phyloP scores from a whole-genome alignment of 1,284 basidiomycete species.

The Chalciporus sp. region DNA sequence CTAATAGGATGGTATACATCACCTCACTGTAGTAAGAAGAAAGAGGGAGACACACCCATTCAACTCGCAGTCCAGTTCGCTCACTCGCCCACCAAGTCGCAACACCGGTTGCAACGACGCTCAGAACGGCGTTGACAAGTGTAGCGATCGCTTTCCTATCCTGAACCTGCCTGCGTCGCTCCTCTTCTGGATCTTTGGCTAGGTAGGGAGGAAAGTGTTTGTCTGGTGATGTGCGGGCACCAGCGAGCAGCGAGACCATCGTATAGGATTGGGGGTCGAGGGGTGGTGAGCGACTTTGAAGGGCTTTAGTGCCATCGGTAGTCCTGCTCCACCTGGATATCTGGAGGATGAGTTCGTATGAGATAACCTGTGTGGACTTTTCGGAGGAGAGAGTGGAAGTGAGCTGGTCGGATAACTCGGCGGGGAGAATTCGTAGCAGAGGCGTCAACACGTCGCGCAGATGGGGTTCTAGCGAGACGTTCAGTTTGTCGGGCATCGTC shows the following conservation, averaged over 20 bases:
- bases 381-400: conserved; percentile 33
- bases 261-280: conserved; percentile 58
- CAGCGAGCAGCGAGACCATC: conserved; percentile 77
- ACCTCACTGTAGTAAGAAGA: conserved; percentile 1
- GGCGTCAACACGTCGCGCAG: conserved; percentile 51
- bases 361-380: conserved; percentile 46
- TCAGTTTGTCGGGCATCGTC: conserved; percentile 40
- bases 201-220: conserved; percentile 58
- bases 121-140: conserved; percentile 70
- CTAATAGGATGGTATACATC: conserved; percentile 38
- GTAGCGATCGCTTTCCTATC: conserved; percentile 70
- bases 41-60: conserved; percentile 54
- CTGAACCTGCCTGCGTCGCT: conserved; percentile 41
- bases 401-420: conserved; percentile 46
- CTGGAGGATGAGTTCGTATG: conserved; percentile 57
- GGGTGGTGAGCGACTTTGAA: conserved; percentile 45
- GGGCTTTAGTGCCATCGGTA: conserved; percentile 43
- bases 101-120: conserved; percentile 63
- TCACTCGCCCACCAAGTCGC: conserved; percentile 75
- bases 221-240: conserved; percentile 71
- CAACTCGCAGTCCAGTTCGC: conserved; percentile 60
- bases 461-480: conserved; percentile 70
- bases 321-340: conserved; percentile 73
- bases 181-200: conserved; percentile 44
- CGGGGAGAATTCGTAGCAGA: conserved; percentile 49